Evolutionary conservation across 345 rosid genomes (phyloP), one percentile per base, ranked within the genome.

Genomic region (Ailanthus altissimus): DNA sequence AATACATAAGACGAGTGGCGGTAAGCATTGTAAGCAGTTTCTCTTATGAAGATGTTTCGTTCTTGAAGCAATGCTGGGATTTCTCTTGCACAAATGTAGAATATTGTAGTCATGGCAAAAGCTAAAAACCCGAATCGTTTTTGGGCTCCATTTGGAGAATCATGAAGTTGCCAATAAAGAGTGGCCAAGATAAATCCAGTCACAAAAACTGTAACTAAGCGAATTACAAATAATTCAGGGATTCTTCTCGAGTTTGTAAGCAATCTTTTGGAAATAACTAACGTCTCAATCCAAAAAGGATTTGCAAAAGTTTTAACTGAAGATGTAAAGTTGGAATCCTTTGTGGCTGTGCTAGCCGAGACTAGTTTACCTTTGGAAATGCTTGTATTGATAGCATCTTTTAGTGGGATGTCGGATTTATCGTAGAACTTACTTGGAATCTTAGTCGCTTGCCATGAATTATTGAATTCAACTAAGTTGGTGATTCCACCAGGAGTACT

Each of bases 41-140:
- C 98, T 66, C 98, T 86, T 90, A 94, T 90, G 92, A 93, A 95
- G 60, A 95, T 93, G 88, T 93, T 89, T 16, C 97, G 84, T 73
- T 95, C 99, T 78, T 90, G 96, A 49, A 95, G 90, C 75, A 95
- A 95, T 1, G 87, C 93, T 0, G 98, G 99, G 73, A 92, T 88
- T 20, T 96, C 96, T 81, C 90, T 94, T 14, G 97, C 96, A 58
- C 98, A 95, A 15, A 92, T 92, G 89, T 92, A 95, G 97, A 92
- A 92, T 3, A 90, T 92, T 14, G 97, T 90, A 4, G 97, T 88
- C 93, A 95, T 91, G 21, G 97, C 97, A 58, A 95, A 92, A 14
- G 98, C 98, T 71, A 92, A 92, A 84, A 93, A 92, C 1, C 98
- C 99, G 38, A 93, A 1, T 14, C 98, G 85, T 71, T 92, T 97